phyloP scores from a whole-genome alignment of 208 protist genomes.

The Crithidia bombi region DNA sequence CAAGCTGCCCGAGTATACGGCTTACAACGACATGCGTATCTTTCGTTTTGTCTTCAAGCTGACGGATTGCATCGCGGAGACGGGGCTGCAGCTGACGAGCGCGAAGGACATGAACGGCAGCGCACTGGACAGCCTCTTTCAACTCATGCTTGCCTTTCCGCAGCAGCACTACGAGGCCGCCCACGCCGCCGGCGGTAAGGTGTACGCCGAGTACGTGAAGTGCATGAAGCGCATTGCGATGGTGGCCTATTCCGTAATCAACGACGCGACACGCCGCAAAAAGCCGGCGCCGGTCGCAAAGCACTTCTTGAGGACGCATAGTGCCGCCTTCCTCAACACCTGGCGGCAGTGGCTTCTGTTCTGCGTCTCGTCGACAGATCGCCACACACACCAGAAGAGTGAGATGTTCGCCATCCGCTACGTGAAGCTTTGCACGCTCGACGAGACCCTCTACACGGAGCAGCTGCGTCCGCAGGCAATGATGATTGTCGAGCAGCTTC shows the following conservation, averaged over 20 bases:
- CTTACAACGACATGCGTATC: constrained; percentile 72
- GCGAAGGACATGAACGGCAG: constrained; percentile 43
- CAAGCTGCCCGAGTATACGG: constrained; percentile 61
- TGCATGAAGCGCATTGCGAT: constrained; percentile 86
- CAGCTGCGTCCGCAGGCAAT: constrained; percentile 68
- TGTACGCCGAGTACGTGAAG: constrained; percentile 70
- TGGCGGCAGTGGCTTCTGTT: constrained; percentile 82
- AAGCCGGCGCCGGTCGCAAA: constrained; percentile 71
- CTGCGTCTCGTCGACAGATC: constrained; percentile 47
- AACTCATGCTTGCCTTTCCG: constrained; percentile 62
- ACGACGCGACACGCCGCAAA: constrained; percentile 76
- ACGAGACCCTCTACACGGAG: constrained; percentile 67
- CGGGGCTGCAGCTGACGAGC: constrained; percentile 50
- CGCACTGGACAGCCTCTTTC: constrained; percentile 69
- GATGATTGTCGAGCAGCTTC: constrained; percentile 67
- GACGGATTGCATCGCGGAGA: constrained; percentile 80
- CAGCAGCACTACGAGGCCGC: constrained; percentile 62
- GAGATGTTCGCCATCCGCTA: constrained; percentile 86
- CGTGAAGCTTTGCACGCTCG: constrained; percentile 77
- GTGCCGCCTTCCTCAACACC: constrained; percentile 55
- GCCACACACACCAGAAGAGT: constrained; percentile 60
- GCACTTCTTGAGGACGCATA: constrained; percentile 54
- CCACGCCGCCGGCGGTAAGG: constrained; percentile 45
- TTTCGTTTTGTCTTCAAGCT: constrained; percentile 78
- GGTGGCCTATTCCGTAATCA: constrained; percentile 73